Conservation (phyloP, 768 basidiomycete genomes). For the Clavulina sp. region DNA sequence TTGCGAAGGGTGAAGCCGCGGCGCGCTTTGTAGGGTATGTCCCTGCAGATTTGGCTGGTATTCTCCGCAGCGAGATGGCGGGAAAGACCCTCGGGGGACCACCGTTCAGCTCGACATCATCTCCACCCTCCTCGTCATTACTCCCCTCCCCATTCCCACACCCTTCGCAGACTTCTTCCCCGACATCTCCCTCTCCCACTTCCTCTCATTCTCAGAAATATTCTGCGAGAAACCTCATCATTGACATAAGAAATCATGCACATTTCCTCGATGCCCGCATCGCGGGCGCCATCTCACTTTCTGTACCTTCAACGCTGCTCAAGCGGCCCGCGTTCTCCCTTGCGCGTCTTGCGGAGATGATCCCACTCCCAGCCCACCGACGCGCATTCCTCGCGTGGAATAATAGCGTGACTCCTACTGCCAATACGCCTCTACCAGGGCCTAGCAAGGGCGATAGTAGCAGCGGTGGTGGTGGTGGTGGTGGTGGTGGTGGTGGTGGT, state of each 20-base stretch:
- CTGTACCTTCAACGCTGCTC: constrained; percentile 85
- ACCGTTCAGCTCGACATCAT: too few relatives aligned
- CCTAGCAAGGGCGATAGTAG: too few relatives aligned
- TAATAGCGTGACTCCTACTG: too few relatives aligned
- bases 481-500: neutral
- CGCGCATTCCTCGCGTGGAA: constrained; percentile 43
- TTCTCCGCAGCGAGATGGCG: too few relatives aligned
- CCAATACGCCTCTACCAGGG: too few relatives aligned
- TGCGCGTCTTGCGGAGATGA: constrained; percentile 57
- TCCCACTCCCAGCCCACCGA: constrained; percentile 44
- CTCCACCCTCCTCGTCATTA: neutral
- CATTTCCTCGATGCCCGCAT: constrained; percentile 51
- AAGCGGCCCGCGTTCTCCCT: constrained; percentile 79
- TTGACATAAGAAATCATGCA: constrained; percentile 80
- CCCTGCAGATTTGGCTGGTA: too few relatives aligned
- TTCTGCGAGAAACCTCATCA: constrained; percentile 31
- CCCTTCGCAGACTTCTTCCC: neutral
- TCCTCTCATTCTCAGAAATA: neutral
- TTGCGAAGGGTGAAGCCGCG: too few relatives aligned
- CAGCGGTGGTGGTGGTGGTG: constrained; percentile 6
- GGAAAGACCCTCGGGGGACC: too few relatives aligned
- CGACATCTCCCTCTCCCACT: neutral
- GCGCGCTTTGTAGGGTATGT: too few relatives aligned
- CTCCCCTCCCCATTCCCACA: neutral
- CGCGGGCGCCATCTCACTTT: constrained; percentile 57